Base-by-base conservation (phyloP, 805 yeast genomes). In the Starmerella etchellsii region DNA sequence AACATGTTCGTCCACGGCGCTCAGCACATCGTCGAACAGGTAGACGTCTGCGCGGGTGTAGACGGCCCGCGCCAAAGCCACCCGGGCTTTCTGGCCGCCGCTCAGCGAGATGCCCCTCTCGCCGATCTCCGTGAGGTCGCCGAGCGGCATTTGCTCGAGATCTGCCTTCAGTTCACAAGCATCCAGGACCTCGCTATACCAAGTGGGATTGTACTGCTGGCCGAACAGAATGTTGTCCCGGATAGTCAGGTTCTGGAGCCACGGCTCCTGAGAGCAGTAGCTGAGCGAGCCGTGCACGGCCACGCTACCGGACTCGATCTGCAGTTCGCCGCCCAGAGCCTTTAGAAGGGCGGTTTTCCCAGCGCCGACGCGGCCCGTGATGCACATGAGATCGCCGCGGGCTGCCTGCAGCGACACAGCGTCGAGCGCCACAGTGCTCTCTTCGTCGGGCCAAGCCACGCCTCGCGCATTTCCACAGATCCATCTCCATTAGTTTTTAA, bases 1-100 rank as follows among this genome's bases (percentile, higher is more conserved):
- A 50, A 85, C 96, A 57, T 87, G 95, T 53, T 82, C 94, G 62
- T 87, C 96, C 37, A 87, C 95, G 24, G 96, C 96, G 57, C 88
- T 78, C 46, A 87, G 68, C n/a, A 91, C 78, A 60, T 87, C 96
- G 60, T 87, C 96, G 46, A 87, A 62, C 32, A 87, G 62, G 58
- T 81, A 82, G 27, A 85, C 73, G 56, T 85, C 95, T 2, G 95
- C 88, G 50, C 95, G 70, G n/a, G 93, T 71, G 57, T 87, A 87
- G 10, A 87, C 94, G 10, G 96, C 95, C 58, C 96, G 73, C 0
- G 96, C 96, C 39, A 87, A 69, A 0, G 94, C 77, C 31, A 87
- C 67, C 59, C 96, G 74, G 0, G 96, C 95, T 67, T 85, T 85
- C 60, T 87, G 95, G 29, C 96, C 96, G 38, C 96, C 96, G 29